These are phyloP conservation scores for Diaporthe ampelina DNA, from an alignment of 2,329 filamentous ascomycete species.

Conservation along the genomic window DNA sequence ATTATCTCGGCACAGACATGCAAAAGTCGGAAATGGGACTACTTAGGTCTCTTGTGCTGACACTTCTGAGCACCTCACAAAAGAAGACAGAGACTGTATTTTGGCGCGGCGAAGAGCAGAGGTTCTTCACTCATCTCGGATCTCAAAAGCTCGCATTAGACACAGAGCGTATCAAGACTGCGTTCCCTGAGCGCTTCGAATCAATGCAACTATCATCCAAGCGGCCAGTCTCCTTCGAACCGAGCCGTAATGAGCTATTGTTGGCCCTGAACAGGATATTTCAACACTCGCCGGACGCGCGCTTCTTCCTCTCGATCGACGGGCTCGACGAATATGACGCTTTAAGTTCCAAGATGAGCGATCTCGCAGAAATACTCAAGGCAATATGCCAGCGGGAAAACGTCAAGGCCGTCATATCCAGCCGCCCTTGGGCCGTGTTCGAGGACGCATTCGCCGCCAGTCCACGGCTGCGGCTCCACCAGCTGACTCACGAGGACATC, in stretches of 20 bases:
- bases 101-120: conserved; percentile 4
- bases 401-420: background rate
- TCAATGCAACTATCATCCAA: background rate
- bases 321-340: conserved; percentile 19
- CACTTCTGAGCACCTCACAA: background rate
- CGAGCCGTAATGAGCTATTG: conserved; percentile 16
- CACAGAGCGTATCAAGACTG: background rate
- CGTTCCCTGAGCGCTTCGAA: conserved; percentile 1
- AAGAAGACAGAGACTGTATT: background rate
- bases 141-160: background rate
- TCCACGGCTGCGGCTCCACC: background rate
- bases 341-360: background rate
- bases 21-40: conserved; percentile 12
- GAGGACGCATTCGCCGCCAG: conserved; percentile 13
- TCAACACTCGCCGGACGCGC: background rate
- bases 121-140: conserved; percentile 17
- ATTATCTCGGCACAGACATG: conserved; percentile 19
- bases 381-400: conserved; percentile 4
- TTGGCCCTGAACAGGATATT: background rate
- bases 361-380: background rate
- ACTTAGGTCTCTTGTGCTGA: background rate
- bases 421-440: background rate
- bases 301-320: conserved; percentile 7
- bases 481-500: conserved; percentile 5
- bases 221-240: conserved; percentile 3